phyloP scores from a whole-genome alignment of 768 basidiomycete species.

The Leccinum obscurum region DNA sequence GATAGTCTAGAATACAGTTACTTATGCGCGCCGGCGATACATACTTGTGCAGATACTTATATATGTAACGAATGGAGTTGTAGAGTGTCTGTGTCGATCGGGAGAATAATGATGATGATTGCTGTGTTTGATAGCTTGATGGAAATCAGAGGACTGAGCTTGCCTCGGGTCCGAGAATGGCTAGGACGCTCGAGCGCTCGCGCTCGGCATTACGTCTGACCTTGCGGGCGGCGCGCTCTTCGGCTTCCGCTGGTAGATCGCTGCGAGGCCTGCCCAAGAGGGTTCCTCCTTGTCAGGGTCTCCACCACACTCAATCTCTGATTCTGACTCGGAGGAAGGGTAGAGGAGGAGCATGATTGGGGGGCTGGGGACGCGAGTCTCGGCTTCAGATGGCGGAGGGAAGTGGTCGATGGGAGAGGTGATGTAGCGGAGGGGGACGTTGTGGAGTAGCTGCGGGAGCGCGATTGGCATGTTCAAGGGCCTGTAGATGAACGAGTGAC shows the following conservation, averaged over 20 bases:
- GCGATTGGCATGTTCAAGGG: neutral
- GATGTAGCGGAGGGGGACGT: neutral
- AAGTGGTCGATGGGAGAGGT: neutral
- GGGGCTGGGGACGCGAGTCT: neutral
- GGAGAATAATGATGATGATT: neutral
- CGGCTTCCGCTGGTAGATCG: neutral
- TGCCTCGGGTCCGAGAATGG: constrained; percentile 8
- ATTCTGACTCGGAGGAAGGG: neutral
- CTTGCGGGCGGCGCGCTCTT: constrained; percentile 11
- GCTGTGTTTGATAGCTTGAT: neutral
- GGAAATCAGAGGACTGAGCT: neutral
- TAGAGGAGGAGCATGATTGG: neutral
- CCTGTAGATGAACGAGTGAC: neutral
- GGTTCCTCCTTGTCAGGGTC: neutral
- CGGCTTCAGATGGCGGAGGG: neutral
- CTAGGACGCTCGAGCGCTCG: constrained; percentile 10
- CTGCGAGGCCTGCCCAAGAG: constrained; percentile 2
- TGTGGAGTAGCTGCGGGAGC: constrained; percentile 6
- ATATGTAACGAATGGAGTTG: neutral
- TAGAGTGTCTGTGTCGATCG: neutral
- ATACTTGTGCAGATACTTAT: neutral
- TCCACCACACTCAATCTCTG: neutral
- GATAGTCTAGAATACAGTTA: neutral
- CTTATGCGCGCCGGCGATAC: neutral
- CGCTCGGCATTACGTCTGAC: constrained; percentile 10